phyloP scores from a whole-genome alignment of 139 green algal genomes.

The Raphidocelis subcapitata region DNA sequence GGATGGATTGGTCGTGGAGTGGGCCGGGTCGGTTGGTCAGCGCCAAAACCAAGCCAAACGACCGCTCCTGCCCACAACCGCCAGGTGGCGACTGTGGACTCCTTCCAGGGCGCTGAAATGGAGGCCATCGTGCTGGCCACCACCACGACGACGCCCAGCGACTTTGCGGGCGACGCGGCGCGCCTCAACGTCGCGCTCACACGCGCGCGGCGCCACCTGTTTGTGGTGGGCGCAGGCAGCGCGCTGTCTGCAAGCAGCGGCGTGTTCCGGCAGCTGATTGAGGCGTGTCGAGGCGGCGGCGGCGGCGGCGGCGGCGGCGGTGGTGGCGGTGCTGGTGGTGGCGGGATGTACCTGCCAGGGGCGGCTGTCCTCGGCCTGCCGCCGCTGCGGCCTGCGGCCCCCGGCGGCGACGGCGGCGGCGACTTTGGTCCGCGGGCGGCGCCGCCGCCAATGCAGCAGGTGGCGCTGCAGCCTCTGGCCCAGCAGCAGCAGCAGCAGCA shows the following conservation, averaged over 20 bases:
- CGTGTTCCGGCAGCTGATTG: not conserved
- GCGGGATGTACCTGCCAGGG: not conserved
- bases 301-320: no score
- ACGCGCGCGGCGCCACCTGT: constrained; percentile 58
- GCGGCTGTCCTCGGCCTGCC: not conserved
- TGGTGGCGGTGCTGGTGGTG: no score
- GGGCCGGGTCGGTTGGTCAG: no score
- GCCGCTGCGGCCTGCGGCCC: not conserved
- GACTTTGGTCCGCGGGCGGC: not conserved
- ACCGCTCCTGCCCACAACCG: no score
- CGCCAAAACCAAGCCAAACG: no score
- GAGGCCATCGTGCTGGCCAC: constrained; percentile 80
- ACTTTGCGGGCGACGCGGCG: constrained; percentile 29
- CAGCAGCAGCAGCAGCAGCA: constrained; percentile 3
- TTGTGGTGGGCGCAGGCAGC: constrained; percentile 52
- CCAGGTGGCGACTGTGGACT: constrained; percentile 88
- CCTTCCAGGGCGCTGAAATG: constrained; percentile 84
- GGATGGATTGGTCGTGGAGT: no score
- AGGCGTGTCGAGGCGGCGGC: not conserved
- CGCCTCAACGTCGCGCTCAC: constrained; percentile 86
- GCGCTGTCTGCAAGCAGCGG: constrained; percentile 18
- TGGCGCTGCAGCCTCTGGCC: not conserved
- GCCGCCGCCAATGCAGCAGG: no score
- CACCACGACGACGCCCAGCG: constrained; percentile 39
- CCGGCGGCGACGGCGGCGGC: not conserved